Base-by-base conservation (phyloP, 768 basidiomycete genomes). In the Termitomyces sp. region DNA sequence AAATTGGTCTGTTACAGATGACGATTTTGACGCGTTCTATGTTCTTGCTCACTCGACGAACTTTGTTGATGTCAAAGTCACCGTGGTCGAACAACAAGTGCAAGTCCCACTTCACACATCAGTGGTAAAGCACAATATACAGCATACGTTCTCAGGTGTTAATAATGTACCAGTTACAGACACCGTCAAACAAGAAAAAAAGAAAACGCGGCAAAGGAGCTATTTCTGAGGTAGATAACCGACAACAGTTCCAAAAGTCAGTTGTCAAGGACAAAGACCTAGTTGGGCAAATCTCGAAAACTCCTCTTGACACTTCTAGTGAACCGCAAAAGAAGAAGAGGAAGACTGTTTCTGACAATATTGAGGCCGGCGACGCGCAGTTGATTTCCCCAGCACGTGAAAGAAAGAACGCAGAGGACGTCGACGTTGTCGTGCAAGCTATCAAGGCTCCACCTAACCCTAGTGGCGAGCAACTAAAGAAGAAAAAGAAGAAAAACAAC, bases 21-120 rank as follows among this genome's bases (percentile, higher is more conserved):
- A 88, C 41, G 91, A 93, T 70, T 92, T 91, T 62, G 85, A 87
- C 56, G 89, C 89, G 2, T 89, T 92, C 70, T 71, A 74, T 58
- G 73, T 79, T 14, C 70, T 81, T 40, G 75, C 83, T 23, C 72
- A 71, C 54, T 66, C 75, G 9, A 64, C 67, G 4, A 68, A 68
- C 16, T 56, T 70, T 23, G 69, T 74, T 3, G 67, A 75, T 53
- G 75, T 81, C 30, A 69, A 76, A 57, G 74, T 84, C 3, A 69
- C 66, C 8, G 69, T 80, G 20, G 67, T 64, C 5, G 69, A 43
- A 35, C n/a, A 57, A 23, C 18, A 40, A 50, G 35, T 53, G 23
- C 49, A 49, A 30, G 18, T 44, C 28, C 18, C 44, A 40, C 32
- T 16, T 3, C 7, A n/a, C 12, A 23, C 32, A 33, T 40, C 38